A percentile compares a stretch with the other conserved stretches of the same genome.
These are phyloP conservation scores for Coffea eugenioides DNA, from an alignment of 257 asterid genomes.

Conservation along the genomic window DNA sequence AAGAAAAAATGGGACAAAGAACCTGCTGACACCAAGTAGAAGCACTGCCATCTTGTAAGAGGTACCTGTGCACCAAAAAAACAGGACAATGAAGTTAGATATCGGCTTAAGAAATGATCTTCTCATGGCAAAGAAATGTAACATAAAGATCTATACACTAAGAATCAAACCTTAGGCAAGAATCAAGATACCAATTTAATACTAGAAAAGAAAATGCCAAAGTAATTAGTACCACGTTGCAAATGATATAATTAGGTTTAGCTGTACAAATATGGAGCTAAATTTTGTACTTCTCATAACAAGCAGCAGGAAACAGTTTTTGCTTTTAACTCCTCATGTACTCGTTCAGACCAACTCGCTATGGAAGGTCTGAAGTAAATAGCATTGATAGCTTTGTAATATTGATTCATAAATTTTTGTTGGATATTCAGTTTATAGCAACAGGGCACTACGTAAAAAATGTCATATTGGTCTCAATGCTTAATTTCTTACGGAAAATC, in stretches of 20 bases:
- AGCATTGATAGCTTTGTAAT: background rate
- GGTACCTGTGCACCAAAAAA: slow-evolving; percentile 51
- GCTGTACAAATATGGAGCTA: background rate
- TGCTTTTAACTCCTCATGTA: no score
- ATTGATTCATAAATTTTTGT: background rate
- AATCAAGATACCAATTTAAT: no score
- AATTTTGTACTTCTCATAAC: no score
- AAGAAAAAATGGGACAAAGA: slow-evolving; percentile 90
- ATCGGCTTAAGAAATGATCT: background rate
- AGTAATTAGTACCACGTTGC: no score
- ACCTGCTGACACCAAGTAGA: slow-evolving; percentile 73
- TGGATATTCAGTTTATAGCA: background rate
- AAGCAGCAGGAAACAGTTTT: no score
- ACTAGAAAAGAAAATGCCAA: no score
- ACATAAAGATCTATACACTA: no score
- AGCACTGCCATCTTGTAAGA: slow-evolving; percentile 63
- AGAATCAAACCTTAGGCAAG: background rate
- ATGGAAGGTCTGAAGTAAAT: background rate
- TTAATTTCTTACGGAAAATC: background rate
- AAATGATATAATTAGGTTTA: no score
- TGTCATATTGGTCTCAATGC: background rate
- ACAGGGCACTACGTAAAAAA: background rate
- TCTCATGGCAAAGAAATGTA: no score
- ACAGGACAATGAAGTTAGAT: background rate
- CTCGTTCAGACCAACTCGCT: no score